Base-by-base conservation (phyloP, 495 filamentous ascomycete genomes). In the Durotheca rogersii region DNA sequence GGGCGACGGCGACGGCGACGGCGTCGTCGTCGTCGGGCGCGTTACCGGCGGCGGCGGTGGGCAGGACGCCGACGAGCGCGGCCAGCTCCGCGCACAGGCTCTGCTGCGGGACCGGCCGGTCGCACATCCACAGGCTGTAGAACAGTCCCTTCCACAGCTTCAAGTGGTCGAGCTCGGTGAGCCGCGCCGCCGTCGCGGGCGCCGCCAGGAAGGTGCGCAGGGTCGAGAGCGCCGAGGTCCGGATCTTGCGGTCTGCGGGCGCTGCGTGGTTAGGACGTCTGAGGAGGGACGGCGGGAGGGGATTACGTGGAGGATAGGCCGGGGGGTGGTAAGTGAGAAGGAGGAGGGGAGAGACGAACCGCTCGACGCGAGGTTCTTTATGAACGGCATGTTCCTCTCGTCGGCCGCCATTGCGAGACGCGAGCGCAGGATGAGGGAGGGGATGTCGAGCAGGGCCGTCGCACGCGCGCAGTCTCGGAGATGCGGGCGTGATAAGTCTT, bases 141-240 rank as follows among this genome's bases (percentile, higher is more conserved):
- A 94, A 97, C 17, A 98, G 82, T 27, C 92, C 93, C 69, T 95
- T 96, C 90, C 91, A 96, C 51, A 98, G 78, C 72, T 96, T 96
- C 44, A 94, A 76, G 23, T 88, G 74, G 39, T 98, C 92, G 55
- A 94, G 68, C 14, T 82, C 74, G 10, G 80, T 73, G 45, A 98
- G 81, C 16, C 64, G 56, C 1, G 67, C 55, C 36, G 69, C 53
- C 35, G 68, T 61, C 27, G 79, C 69, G 18, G 80, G 80, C 23
- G 81, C 80, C 14, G 82, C 81, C 61, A 98, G 82, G 72, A 87
- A 98, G 32, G 81, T 79, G 31, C 83, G 83, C 7, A 98, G 82
- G 38, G 87, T 90, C 20, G 77, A 71, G 62, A 97, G 80, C 42
- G 90, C 89, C 37, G 83, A 79, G 66, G 89, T 89, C 62, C 91